A percentile compares a stretch with the other conserved stretches of the same genome.
Evolutionary conservation across 495 filamentous ascomycete species (phyloP).

Genomic region (Terfezia claveryi): DNA sequence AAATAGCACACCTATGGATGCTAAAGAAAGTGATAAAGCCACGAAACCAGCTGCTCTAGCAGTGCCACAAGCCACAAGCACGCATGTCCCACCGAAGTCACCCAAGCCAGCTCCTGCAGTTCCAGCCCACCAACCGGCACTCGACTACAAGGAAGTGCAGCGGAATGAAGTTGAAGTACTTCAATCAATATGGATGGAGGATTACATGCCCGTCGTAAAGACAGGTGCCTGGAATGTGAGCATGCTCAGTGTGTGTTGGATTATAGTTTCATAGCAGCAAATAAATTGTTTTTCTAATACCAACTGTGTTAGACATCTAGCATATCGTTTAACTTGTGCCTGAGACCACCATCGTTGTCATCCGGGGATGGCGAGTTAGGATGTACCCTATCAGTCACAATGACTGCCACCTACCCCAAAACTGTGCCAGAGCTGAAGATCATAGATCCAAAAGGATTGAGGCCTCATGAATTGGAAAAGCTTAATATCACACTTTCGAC

Average conservation of each 20-base stretch:
- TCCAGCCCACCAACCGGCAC: slow-evolving; percentile 14
- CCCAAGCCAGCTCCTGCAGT: no score
- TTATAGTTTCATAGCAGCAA: background rate
- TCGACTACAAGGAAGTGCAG: slow-evolving; percentile 67
- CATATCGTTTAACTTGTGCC: slow-evolving; percentile 48
- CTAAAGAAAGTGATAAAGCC: no score
- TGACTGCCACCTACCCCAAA: slow-evolving; percentile 88
- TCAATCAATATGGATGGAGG: slow-evolving; percentile 77
- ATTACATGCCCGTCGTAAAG: slow-evolving; percentile 52
- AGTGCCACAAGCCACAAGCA: no score
- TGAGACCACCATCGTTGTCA: slow-evolving; percentile 28
- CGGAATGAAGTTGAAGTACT: slow-evolving; percentile 71
- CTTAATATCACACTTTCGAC: slow-evolving; percentile 16
- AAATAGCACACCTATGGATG: no score
- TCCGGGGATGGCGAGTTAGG: slow-evolving; percentile 35
- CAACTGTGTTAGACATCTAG: background rate
- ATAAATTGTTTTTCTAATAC: background rate
- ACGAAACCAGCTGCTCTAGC: no score
- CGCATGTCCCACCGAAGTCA: no score
- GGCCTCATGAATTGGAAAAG: slow-evolving; percentile 44
- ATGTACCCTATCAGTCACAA: slow-evolving; percentile 31
- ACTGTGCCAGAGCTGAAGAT: slow-evolving; percentile 51
- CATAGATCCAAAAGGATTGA: slow-evolving; percentile 37
- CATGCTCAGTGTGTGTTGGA: background rate
- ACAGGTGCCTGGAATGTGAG: slow-evolving; percentile 63